Evolutionary conservation across 352 stramenopile species (phyloP).

Genomic region (Phytophthora pistaciae): DNA sequence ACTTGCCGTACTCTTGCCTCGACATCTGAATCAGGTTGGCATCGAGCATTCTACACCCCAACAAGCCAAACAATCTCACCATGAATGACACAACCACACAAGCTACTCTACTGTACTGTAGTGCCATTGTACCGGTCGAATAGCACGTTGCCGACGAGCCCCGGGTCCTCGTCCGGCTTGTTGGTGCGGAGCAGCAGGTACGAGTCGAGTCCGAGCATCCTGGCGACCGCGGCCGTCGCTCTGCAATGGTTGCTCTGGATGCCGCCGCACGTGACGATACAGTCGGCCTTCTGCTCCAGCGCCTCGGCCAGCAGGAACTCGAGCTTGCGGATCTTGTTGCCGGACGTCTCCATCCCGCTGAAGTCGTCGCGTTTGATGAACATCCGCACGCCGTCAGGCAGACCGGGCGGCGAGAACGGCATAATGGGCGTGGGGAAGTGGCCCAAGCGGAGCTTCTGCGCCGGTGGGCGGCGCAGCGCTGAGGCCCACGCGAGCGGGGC

Average conservation of each 20-base stretch:
- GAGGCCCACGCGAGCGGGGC: constrained; percentile 65
- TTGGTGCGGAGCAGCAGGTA: constrained; percentile 92
- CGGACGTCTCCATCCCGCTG: constrained; percentile 92
- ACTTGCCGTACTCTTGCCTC: constrained; percentile 80
- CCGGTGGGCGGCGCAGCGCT: constrained; percentile 52
- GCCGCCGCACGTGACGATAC: constrained; percentile 93
- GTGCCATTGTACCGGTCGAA: constrained; percentile 62
- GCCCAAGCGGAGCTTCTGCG: constrained; percentile 63
- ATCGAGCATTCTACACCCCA: constrained; percentile 66
- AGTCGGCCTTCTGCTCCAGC: constrained; percentile 84
- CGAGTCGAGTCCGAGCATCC: constrained; percentile 93
- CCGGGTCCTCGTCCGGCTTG: constrained; percentile 75
- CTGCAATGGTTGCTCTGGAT: constrained; percentile 96
- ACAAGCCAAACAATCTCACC: background rate
- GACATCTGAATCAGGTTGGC: constrained; percentile 85
- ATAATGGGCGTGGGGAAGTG: constrained; percentile 88
- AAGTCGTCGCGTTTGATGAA: constrained; percentile 92
- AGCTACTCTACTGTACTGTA: background rate
- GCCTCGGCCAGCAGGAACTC: constrained; percentile 95
- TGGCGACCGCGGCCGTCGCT: constrained; percentile 80
- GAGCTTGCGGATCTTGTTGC: constrained; percentile 97
- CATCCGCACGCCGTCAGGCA: constrained; percentile 76
- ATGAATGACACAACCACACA: background rate
- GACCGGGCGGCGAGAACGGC: constrained; percentile 70
- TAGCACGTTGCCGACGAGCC: constrained; percentile 78